Conservation (phyloP, 2,329 filamentous ascomycete species). For the Truncatella angustata region DNA sequence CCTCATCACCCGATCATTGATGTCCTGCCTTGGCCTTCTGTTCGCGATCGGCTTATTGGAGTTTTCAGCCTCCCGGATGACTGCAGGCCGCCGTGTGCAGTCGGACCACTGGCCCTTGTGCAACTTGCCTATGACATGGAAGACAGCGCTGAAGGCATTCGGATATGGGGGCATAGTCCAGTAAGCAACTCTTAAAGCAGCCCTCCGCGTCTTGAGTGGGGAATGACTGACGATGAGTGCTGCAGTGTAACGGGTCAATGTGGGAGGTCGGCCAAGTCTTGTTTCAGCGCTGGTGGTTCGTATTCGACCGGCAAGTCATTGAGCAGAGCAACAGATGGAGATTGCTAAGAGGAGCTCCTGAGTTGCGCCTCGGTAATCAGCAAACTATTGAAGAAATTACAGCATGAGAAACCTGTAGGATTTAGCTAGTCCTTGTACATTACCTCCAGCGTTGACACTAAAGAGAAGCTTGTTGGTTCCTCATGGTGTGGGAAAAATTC, state of each 20-base stretch:
- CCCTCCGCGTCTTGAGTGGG: no score
- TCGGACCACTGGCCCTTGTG: conserved; percentile 44
- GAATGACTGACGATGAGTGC: no score
- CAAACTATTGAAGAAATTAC: not conserved
- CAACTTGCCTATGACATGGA: conserved; percentile 58
- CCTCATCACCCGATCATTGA: conserved; percentile 59
- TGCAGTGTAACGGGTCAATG: no score
- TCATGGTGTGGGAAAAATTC: no score
- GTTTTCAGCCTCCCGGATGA: conserved; percentile 40
- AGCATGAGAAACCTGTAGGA: not conserved
- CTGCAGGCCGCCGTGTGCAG: conserved; percentile 48
- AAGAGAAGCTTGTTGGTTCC: no score
- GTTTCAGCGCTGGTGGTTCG: conserved; percentile 60
- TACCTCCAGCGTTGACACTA: no score
- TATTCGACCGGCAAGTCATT: conserved; percentile 53
- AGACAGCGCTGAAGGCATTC: conserved; percentile 49
- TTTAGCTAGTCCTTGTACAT: not conserved
- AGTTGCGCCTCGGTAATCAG: not conserved
- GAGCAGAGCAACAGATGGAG: conserved; percentile 52
- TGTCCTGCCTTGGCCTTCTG: conserved; percentile 55
- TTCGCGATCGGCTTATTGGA: conserved; percentile 51
- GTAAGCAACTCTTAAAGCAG: no score
- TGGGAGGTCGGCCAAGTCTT: conserved; percentile 61
- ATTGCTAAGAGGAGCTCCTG: conserved; percentile 40
- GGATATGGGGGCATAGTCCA: conserved; percentile 49